Evolutionary conservation across 768 basidiomycete species (phyloP).

Genomic region (Leccinum sublutescens): DNA sequence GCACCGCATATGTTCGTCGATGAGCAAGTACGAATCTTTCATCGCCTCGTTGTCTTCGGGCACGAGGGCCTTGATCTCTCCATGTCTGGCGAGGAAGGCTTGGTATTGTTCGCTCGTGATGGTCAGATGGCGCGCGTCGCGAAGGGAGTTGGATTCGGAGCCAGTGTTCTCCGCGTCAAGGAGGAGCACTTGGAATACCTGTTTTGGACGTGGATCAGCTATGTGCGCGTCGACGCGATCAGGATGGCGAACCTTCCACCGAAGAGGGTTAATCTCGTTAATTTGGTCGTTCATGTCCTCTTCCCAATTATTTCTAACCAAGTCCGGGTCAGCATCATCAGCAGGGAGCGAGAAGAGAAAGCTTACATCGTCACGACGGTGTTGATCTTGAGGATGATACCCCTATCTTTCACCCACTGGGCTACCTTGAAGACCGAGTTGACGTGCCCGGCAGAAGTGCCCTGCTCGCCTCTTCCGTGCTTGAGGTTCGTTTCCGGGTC

Average conservation of each 20-base stretch:
- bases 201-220: background rate
- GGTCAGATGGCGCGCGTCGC: slow-evolving; percentile 28
- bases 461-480: slow-evolving; percentile 31
- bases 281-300: slow-evolving; percentile 38
- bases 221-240: background rate
- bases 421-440: slow-evolving; percentile 30
- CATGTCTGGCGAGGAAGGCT: slow-evolving; percentile 34
- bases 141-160: slow-evolving; percentile 20
- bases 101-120: slow-evolving; percentile 35
- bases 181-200: slow-evolving; percentile 33
- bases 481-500: slow-evolving; percentile 32
- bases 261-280: slow-evolving; percentile 25
- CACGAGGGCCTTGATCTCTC: slow-evolving; percentile 27
- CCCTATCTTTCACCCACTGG: slow-evolving; percentile 29
- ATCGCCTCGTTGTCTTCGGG: slow-evolving; percentile 39
- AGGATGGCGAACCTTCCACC: slow-evolving; percentile 34
- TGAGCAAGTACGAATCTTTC: slow-evolving; percentile 37
- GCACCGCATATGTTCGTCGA: slow-evolving; percentile 39
- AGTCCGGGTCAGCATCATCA: background rate
- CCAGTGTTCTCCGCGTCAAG: slow-evolving; percentile 33
- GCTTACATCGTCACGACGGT: slow-evolving; percentile 29
- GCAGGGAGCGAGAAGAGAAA: background rate
- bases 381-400: slow-evolving; percentile 36
- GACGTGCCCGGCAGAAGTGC: slow-evolving; percentile 25
- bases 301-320: slow-evolving; percentile 31